These are phyloP conservation scores for Allium fistulosum DNA, from an alignment of 106 monocot species.

Conservation along the genomic window DNA sequence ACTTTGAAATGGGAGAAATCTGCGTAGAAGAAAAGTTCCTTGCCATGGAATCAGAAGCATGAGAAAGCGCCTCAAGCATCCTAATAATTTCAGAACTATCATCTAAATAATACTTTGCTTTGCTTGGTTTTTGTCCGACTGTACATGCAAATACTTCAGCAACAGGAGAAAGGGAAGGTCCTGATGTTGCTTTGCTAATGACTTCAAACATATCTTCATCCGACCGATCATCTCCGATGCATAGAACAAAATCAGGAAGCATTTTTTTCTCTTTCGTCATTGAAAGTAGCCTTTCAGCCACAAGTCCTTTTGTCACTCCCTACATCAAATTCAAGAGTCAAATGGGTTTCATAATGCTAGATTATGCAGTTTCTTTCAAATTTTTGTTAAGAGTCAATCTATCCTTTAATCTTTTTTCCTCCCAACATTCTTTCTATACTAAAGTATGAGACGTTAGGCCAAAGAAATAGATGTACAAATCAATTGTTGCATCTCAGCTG, in stretches of 20 bases:
- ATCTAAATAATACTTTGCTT: slow-evolving; percentile 48
- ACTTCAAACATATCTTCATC: slow-evolving; percentile 59
- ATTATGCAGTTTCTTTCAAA: not conserved
- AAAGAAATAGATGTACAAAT: too few species aligned
- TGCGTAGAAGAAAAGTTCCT: not conserved
- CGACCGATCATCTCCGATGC: slow-evolving; percentile 47
- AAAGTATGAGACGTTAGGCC: not conserved
- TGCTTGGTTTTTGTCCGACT: slow-evolving; percentile 48
- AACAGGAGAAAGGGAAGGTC: slow-evolving; percentile 20
- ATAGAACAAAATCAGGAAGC: slow-evolving; percentile 46
- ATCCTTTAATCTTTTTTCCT: not conserved
- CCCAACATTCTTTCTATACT: not conserved
- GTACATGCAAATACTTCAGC: slow-evolving; percentile 50
- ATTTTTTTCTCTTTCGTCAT: slow-evolving; percentile 16
- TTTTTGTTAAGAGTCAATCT: not conserved
- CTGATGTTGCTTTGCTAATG: slow-evolving; percentile 23
- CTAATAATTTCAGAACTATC: slow-evolving; percentile 29
- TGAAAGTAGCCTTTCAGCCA: slow-evolving; percentile 32
- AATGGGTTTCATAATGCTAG: not conserved
- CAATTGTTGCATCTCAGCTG: too few species aligned
- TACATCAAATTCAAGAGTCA: not conserved
- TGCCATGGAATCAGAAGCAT: slow-evolving; percentile 21
- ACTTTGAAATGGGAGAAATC: not conserved
- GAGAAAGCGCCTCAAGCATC: slow-evolving; percentile 37
- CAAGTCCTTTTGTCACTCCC: slow-evolving; percentile 42